phyloP scores from a whole-genome alignment of 768 basidiomycete genomes.

The Sistotremastrum suecicum region DNA sequence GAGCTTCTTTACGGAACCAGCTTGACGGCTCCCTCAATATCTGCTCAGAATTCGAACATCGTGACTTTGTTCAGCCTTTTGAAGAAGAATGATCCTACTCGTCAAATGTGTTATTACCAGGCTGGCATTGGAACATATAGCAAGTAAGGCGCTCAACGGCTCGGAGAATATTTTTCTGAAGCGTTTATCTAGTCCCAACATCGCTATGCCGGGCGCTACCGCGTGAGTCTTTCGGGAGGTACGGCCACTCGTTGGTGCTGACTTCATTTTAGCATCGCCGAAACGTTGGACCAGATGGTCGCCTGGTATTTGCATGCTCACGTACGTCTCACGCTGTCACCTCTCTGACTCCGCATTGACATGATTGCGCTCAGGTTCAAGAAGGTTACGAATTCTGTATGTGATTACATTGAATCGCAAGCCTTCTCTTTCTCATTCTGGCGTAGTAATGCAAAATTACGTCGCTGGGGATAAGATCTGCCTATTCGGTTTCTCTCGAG shows the following conservation, averaged over 20 bases:
- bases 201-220: constrained; percentile 4
- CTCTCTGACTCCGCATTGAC: not conserved
- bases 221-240: not conserved
- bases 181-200: not conserved
- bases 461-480: constrained; percentile 38
- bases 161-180: not conserved
- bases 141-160: constrained; percentile 29
- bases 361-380: not conserved
- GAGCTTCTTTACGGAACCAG: not conserved
- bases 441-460: constrained; percentile 9
- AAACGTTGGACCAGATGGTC: constrained; percentile 27
- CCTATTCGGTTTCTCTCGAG: constrained; percentile 55
- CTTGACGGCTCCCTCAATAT: not conserved
- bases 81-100: not conserved
- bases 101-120: constrained; percentile 12
- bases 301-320: constrained; percentile 39
- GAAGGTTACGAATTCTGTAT: not conserved
- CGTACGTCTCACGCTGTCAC: constrained; percentile 14
- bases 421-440: not conserved
- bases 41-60: constrained; percentile 18
- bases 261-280: not conserved
- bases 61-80: not conserved
- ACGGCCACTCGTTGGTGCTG: not conserved
- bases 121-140: constrained; percentile 44
- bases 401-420: not conserved